phyloP scores from a whole-genome alignment of 78 protist species.

The Neovahlkampfia damariscottae region DNA sequence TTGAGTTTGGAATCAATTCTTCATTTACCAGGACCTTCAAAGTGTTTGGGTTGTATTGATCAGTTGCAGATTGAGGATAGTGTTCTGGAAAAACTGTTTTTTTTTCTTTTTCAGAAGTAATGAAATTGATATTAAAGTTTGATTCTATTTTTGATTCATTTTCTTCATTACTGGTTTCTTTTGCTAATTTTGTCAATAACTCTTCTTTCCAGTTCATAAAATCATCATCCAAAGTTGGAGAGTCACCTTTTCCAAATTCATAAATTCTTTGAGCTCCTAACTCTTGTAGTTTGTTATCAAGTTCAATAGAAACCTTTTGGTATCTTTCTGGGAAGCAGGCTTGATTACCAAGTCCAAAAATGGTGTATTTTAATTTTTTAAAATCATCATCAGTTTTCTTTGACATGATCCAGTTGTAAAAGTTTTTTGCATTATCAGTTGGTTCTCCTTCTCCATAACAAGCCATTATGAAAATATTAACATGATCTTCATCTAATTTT shows the following conservation, averaged over 20 bases:
- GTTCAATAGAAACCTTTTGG: not conserved
- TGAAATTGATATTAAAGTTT: too few species aligned
- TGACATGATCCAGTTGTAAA: conserved; percentile 4
- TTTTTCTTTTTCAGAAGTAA: not conserved
- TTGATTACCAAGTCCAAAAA: not conserved
- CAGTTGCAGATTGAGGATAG: not conserved
- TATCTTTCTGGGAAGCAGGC: not conserved
- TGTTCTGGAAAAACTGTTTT: not conserved
- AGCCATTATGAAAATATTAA: not conserved
- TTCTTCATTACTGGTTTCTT: too few species aligned
- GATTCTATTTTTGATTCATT: too few species aligned
- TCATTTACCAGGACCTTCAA: not conserved
- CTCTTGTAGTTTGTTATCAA: not conserved
- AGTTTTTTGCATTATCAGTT: conserved; percentile 1
- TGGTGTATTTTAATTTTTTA: not conserved
- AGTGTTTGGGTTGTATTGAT: not conserved
- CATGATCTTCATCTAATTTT: too few species aligned
- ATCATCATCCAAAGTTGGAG: not conserved
- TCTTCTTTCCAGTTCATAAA: not conserved
- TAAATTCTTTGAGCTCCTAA: not conserved
- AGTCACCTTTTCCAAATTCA: not conserved
- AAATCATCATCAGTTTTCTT: not conserved
- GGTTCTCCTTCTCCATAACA: not conserved
- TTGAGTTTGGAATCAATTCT: not conserved
- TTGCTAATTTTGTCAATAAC: not conserved